Base-by-base conservation (phyloP, 1,284 basidiomycete genomes). In the Marasmius oreades region DNA sequence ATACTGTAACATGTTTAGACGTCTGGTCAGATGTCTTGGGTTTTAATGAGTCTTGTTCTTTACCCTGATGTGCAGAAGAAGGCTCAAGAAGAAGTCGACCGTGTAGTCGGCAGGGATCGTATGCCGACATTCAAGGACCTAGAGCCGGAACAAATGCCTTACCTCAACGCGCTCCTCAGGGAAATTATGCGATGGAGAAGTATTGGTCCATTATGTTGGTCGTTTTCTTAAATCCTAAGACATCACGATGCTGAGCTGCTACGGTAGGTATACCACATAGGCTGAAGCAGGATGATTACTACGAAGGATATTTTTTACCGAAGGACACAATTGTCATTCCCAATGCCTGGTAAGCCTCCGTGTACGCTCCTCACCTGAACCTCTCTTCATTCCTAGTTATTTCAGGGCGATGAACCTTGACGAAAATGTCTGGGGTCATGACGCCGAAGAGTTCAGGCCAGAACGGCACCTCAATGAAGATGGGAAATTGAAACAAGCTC, bases 391-490 rank as follows among this genome's bases (percentile, higher is more conserved):
- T 11, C 26, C 12, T 22, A 23, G 28, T 10, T 28, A 47, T 22
- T 11, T 24, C 46, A 64, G 62, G 63, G 59, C 56, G 20, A 31
- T 64, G 44, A 62, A 65, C 39, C 55, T 51, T 23, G 59, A 62
- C 34, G 33, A n/a, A 2, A 55, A 57, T n/a, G 42, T 59, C 16
- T 62, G 62, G 42, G 60, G 62, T 12, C 18, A 52, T 28, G 60
- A 63, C 37, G 62, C 58, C 2, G 58, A 60, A 20, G 43, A 53
- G 12, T 61, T 63, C 52, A 46, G 46, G n/a, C 62, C 62, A 37
- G 57, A 54, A 20, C 51, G 62, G 5, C 57, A 56, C 46, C 52
- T 62, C 16, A 47, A 59, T 24, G 23, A 34, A 7, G 39, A 62
- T 6, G 62, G 62, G 2, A 53, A 55, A 11, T 22, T 61, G 23